A percentile compares a stretch with the other conserved stretches of the same genome.
These are phyloP conservation scores for Cutaneotrichosporon cutaneum DNA, from an alignment of 1,284 basidiomycete species.

Conservation along the genomic window DNA sequence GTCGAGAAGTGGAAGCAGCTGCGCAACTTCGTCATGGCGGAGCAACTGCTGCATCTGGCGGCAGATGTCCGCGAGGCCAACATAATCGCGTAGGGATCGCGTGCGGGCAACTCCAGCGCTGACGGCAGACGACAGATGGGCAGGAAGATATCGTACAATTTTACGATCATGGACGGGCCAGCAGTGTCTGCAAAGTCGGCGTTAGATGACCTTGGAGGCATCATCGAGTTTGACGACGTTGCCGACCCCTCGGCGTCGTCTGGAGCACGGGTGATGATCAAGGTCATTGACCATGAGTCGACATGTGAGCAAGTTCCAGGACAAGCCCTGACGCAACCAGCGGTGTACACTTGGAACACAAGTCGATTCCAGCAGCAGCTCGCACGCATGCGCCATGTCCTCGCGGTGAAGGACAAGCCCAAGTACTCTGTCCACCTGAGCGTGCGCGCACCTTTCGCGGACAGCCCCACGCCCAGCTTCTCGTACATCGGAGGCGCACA, in stretches of 20 bases:
- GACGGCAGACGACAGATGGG: conserved; percentile 70
- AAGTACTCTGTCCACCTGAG: conserved; percentile 91
- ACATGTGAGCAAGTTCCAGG: conserved; percentile 51
- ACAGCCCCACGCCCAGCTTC: conserved; percentile 76
- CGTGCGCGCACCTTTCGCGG: conserved; percentile 88
- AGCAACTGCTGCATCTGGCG: conserved; percentile 79
- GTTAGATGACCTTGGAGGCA: conserved; percentile 78
- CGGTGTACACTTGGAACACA: conserved; percentile 87
- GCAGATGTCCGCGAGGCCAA: conserved; percentile 92
- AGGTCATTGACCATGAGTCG: conserved; percentile 82
- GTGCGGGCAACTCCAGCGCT: conserved; percentile 26
- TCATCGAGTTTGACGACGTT: conserved; percentile 92
- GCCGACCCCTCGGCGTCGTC: conserved; percentile 69
- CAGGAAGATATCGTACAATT: conserved; percentile 87
- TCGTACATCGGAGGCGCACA: conserved; percentile 87
- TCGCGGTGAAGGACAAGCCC: conserved; percentile 87
- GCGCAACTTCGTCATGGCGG: conserved; percentile 86
- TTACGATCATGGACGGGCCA: conserved; percentile 74
- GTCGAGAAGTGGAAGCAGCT: conserved; percentile 81
- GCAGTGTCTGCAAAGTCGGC: conserved; percentile 65
- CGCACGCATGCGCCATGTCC: conserved; percentile 89
- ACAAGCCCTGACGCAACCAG: conserved; percentile 45
- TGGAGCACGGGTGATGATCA: conserved; percentile 83
- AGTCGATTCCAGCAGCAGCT: conserved; percentile 83
- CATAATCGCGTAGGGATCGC: conserved; percentile 69